Conservation (phyloP, 2,329 filamentous ascomycete species). For the Paramyrothecium roridum region DNA sequence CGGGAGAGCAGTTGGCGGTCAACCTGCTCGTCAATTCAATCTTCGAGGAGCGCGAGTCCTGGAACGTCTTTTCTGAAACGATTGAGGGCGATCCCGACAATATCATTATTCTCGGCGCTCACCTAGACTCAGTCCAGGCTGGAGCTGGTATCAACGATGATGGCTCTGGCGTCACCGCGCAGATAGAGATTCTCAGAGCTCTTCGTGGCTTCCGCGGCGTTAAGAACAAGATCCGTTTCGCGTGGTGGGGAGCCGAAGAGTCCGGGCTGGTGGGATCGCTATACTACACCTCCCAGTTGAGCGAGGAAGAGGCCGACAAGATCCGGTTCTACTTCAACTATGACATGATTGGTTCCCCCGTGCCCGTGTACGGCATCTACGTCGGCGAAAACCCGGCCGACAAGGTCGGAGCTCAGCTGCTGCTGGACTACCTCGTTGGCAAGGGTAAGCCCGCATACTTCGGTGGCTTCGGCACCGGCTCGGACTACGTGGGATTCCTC, state of each 20-base stretch:
- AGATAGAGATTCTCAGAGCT: conserved; percentile 34
- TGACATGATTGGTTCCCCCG: conserved; percentile 61
- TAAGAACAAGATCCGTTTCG: conserved; percentile 39
- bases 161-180: conserved; percentile 31
- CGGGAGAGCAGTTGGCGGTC: conserved; percentile 28
- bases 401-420: conserved; percentile 26
- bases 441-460: conserved; percentile 6
- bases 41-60: conserved; percentile 31
- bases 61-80: conserved; percentile 40
- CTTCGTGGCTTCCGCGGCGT: conserved; percentile 33
- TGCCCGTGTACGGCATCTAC: conserved; percentile 36
- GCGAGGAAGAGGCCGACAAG: conserved; percentile 41
- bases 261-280: conserved; percentile 40
- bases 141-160: conserved; percentile 39
- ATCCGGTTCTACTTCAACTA: conserved; percentile 68
- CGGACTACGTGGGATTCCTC: conserved; percentile 38
- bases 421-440: conserved; percentile 28
- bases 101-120: conserved; percentile 38
- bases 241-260: conserved; percentile 42
- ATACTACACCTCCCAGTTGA: conserved; percentile 33
- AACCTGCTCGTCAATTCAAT: conserved; percentile 33
- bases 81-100: conserved; percentile 39
- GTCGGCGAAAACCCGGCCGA: conserved; percentile 34
- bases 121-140: conserved; percentile 35
- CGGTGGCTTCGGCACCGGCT: conserved; percentile 30